Conservation (phyloP, 495 filamentous ascomycete species). For the Immersiella caudata region DNA sequence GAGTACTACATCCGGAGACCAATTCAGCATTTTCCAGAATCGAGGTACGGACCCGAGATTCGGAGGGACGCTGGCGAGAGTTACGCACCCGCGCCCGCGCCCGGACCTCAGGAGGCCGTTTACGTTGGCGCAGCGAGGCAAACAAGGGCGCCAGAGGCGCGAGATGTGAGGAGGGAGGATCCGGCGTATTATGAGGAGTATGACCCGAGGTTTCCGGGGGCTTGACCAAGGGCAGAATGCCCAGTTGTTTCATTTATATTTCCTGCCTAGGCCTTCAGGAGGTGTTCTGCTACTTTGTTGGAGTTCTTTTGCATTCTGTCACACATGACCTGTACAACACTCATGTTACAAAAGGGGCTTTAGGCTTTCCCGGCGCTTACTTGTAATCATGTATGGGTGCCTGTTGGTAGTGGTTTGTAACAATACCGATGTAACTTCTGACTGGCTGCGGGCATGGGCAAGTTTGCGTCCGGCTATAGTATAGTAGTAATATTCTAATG, state of each 20-base stretch:
- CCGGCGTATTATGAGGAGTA: slow-evolving; percentile 44
- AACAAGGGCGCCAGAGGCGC: neutral
- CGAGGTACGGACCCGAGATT: slow-evolving; percentile 25
- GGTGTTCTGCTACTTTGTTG: too few relatives aligned
- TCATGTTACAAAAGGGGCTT: too few relatives aligned
- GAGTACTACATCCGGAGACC: slow-evolving; percentile 51
- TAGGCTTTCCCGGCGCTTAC: too few relatives aligned
- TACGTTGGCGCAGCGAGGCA: slow-evolving; percentile 1
- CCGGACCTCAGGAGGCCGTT: slow-evolving; percentile 15
- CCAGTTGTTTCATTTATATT: neutral
- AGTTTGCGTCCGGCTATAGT: too few relatives aligned
- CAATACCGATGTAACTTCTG: too few relatives aligned
- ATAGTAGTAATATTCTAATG: too few relatives aligned
- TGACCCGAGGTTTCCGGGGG: slow-evolving; percentile 40
- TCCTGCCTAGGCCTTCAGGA: neutral
- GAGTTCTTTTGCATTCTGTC: too few relatives aligned
- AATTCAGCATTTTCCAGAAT: slow-evolving; percentile 36
- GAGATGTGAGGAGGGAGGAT: neutral
- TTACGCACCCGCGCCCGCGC: slow-evolving; percentile 1
- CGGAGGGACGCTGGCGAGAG: slow-evolving; percentile 12
- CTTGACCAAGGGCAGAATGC: slow-evolving; percentile 3
- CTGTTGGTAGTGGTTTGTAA: too few relatives aligned
- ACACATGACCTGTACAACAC: too few relatives aligned
- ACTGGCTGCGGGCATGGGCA: too few relatives aligned
- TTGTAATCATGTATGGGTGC: too few relatives aligned